Evolutionary conservation across 768 basidiomycete genomes (phyloP).

Genomic region (Leccinellum rugosiceps): DNA sequence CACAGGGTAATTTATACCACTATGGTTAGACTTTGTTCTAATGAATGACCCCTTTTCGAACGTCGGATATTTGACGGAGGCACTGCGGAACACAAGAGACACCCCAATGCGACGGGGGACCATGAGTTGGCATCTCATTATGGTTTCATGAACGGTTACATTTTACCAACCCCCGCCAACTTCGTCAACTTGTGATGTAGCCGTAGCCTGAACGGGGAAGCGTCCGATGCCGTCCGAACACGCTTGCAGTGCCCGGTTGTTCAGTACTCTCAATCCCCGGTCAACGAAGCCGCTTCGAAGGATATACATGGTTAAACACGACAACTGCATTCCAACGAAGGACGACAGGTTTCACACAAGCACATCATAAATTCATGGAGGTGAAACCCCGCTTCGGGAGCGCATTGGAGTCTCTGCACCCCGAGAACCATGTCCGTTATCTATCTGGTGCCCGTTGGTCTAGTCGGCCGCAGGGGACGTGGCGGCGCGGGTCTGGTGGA

Average conservation of each 20-base stretch:
- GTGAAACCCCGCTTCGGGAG: not conserved
- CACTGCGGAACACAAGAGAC: not conserved
- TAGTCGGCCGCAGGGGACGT: constrained; percentile 5
- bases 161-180: not conserved
- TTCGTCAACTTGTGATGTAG: not conserved
- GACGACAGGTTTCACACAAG: not conserved
- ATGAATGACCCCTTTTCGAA: not conserved
- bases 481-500: not conserved
- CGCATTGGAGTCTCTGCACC: not conserved
- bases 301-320: not conserved
- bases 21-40: not conserved
- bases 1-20: not conserved
- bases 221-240: not conserved
- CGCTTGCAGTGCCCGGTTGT: not conserved
- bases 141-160: not conserved
- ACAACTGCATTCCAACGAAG: not conserved
- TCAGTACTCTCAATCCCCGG: not conserved
- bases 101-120: not conserved
- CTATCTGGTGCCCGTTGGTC: not conserved
- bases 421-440: not conserved
- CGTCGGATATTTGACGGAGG: not conserved
- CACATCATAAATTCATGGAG: not conserved
- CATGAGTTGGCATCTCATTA: not conserved
- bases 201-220: not conserved
- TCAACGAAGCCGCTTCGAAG: not conserved